Conservation (phyloP, 148 eudicot genomes). For the Mesembryanthemum crystallinum region DNA sequence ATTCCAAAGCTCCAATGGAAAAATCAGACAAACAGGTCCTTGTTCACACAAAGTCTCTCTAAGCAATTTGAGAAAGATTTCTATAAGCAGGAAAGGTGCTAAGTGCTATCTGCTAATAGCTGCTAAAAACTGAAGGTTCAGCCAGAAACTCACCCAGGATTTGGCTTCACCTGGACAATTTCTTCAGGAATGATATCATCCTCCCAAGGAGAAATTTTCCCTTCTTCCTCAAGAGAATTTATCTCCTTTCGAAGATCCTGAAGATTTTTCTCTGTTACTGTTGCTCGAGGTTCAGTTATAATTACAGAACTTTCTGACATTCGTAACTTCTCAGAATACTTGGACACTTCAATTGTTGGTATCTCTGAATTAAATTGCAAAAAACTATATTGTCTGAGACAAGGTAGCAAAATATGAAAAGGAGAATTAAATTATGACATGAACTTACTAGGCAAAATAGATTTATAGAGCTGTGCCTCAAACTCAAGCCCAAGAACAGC, state of each 20-base stretch:
- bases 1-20: neutral
- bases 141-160: slow-evolving; percentile 51
- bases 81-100: neutral
- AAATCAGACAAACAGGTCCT: neutral
- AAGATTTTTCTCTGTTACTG: slow-evolving; percentile 56
- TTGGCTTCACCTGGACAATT: slow-evolving; percentile 52
- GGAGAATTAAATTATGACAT: neutral
- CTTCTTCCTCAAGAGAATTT: slow-evolving; percentile 48
- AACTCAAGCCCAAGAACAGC: slow-evolving; percentile 75
- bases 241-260: slow-evolving; percentile 41
- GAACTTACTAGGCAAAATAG: slow-evolving; percentile 69
- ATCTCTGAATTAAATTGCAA: slow-evolving; percentile 37
- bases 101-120: slow-evolving; percentile 1
- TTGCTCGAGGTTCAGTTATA: slow-evolving; percentile 64
- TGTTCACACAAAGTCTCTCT: neutral
- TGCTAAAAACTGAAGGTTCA: neutral
- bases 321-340: slow-evolving; percentile 51
- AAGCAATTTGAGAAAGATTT: neutral
- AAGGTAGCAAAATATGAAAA: neutral
- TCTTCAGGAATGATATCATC: slow-evolving; percentile 73
- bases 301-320: slow-evolving; percentile 55
- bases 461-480: slow-evolving; percentile 79
- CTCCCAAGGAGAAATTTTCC: slow-evolving; percentile 52
- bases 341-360: slow-evolving; percentile 60
- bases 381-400: slow-evolving; percentile 1